A percentile compares a stretch with the other conserved stretches of the same genome.
Conservation (phyloP, 208 protist species). For the Porcisia hertigi region DNA sequence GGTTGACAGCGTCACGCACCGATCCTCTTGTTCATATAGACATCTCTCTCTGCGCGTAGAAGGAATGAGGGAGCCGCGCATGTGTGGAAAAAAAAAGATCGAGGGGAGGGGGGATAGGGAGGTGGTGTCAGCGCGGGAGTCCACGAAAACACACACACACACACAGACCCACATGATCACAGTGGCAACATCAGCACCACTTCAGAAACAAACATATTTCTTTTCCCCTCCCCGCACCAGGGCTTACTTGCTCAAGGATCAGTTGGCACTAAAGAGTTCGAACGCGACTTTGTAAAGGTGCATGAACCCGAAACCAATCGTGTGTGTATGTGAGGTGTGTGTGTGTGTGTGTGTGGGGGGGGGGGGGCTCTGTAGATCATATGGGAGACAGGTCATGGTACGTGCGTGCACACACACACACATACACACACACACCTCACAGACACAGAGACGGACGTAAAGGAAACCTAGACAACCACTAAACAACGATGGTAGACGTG, state of each 20-base stretch:
- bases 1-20: neutral
- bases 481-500: constrained; percentile 44
- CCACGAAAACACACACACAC: neutral
- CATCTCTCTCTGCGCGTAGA: neutral
- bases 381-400: neutral
- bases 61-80: neutral
- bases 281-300: too few species aligned
- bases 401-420: neutral
- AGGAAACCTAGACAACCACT: neutral
- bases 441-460: neutral
- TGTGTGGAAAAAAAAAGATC: neutral
- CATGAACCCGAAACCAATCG: too few species aligned
- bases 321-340: too few species aligned
- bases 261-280: too few species aligned
- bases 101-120: neutral
- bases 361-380: neutral
- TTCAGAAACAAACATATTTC: neutral
- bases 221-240: neutral
- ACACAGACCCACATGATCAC: neutral
- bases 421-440: neutral
- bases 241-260: too few species aligned
- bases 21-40: neutral
- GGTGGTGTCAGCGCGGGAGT: neutral
- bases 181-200: neutral
- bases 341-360: too few species aligned